Conservation (phyloP, 176 grass and related monocot species). For the Stipa capillata region DNA sequence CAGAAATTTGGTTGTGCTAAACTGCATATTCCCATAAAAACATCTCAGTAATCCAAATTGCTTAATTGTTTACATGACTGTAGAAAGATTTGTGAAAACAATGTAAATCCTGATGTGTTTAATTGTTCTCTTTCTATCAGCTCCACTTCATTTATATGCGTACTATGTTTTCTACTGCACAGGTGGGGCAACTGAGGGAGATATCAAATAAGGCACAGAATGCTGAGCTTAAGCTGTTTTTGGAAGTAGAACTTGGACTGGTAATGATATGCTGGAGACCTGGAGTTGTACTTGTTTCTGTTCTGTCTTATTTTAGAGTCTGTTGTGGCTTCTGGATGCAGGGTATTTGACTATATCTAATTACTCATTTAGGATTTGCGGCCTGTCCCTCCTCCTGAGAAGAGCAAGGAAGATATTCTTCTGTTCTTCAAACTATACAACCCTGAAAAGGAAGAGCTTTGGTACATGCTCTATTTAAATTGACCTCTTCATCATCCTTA, state of each 20-base stretch:
- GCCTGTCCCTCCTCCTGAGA: conserved; percentile 64
- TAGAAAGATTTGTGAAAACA: background rate
- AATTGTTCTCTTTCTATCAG: background rate
- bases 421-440: conserved; percentile 93
- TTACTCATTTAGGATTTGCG: conserved; percentile 46
- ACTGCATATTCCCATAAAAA: background rate
- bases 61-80: background rate
- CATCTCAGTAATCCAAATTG: background rate
- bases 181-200: conserved; percentile 89
- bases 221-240: conserved; percentile 82
- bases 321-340: background rate
- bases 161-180: conserved; percentile 17
- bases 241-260: conserved; percentile 74
- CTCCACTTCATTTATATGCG: background rate
- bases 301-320: conserved; percentile 13
- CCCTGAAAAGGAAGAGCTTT: conserved; percentile 73
- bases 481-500: conserved; percentile 3
- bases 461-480: conserved; percentile 45
- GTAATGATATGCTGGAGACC: conserved; percentile 47
- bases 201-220: conserved; percentile 94
- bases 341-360: conserved; percentile 10
- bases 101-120: background rate
- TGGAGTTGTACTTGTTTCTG: background rate
- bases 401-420: conserved; percentile 86
- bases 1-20: background rate